Base-by-base conservation (phyloP, 2,329 filamentous ascomycete genomes). In the Fusarium sp. region DNA sequence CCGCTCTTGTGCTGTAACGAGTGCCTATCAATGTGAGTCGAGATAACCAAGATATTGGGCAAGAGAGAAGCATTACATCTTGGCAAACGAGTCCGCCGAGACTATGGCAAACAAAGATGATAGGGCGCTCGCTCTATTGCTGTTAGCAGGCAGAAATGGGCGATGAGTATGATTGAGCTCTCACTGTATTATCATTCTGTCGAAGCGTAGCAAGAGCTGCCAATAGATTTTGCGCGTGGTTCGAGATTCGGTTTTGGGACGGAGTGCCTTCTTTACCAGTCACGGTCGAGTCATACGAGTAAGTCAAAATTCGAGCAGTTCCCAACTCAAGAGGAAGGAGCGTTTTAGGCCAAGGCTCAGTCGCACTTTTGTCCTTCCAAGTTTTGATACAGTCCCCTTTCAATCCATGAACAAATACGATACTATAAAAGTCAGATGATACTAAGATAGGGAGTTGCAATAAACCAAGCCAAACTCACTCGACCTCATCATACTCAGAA, bases 41-140 rank as follows among this genome's bases (percentile, higher is more conserved):
- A 30, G 29, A 30, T 30, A 30, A 30, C 29, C 29, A 13, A 6
- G 29, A 30, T 7, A 30, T 30, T 30, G 6, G 29, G 12, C 29
- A 30, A 30, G 29, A 13, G 8, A 13, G n/a, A n/a, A n/a, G n/a
- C n/a, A n/a, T 25, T 62, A 72, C 71, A 60, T 73, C 70, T 45
- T 73, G 60, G 8, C 65, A 73, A 30, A 73, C 65, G 6, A 72
- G 34, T 10, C 70, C 70, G 0, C 70, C 70, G 2, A 72, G 42
- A 20, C 70, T 65, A 12, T 73, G 70, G 1, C 67, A 71, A 25
- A 73, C 13, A 11, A 73, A 73, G 3, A 73, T 59, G 2, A 73
- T 71, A 1, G 71, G 67, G 0, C 71, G 40, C 1, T 45, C 41
- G 13, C 55, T 49, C 70, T 72, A 24, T 2, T 1, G 0, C 2